A percentile compares a stretch with the other conserved stretches of the same genome.
Conservation (phyloP, 208 protist genomes). For the Trypanosomatidae sp. region DNA sequence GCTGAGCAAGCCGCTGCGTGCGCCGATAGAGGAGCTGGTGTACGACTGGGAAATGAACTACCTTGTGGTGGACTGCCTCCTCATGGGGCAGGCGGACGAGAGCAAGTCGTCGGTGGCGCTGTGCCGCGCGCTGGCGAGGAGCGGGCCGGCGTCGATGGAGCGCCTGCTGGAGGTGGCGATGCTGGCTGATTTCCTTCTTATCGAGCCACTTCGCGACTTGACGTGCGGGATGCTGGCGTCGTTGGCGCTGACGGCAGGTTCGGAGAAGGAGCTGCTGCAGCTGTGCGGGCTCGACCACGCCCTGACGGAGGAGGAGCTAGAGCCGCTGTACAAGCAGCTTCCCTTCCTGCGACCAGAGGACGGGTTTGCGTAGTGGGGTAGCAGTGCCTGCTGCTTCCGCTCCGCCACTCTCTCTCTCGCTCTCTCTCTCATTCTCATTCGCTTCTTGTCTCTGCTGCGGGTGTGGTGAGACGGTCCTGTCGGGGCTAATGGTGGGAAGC, state of each 20-base stretch:
- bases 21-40: slow-evolving; percentile 77
- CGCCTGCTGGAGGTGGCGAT: slow-evolving; percentile 75
- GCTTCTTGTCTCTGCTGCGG: no score
- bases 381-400: no score
- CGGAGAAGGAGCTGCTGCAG: slow-evolving; percentile 69
- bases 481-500: no score
- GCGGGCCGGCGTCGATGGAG: slow-evolving; percentile 43
- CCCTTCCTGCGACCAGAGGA: slow-evolving; percentile 68
- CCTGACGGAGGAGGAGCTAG: slow-evolving; percentile 67
- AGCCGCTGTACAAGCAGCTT: slow-evolving; percentile 79
- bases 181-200: slow-evolving; percentile 85
- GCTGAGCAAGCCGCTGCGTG: slow-evolving; percentile 77
- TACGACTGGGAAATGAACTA: slow-evolving; percentile 85
- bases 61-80: slow-evolving; percentile 54
- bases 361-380: slow-evolving; percentile 21
- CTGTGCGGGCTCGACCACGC: slow-evolving; percentile 55
- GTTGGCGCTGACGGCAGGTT: slow-evolving; percentile 48
- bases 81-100: slow-evolving; percentile 13
- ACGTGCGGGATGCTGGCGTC: slow-evolving; percentile 82
- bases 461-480: no score
- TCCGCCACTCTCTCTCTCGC: no score
- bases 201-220: slow-evolving; percentile 77
- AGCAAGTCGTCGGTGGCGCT: slow-evolving; percentile 32
- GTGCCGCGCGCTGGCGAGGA: slow-evolving; percentile 34
- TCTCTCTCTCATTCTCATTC: no score